Conservation (phyloP, 2,329 filamentous ascomycete species). For the Cladophialophora exuberans region DNA sequence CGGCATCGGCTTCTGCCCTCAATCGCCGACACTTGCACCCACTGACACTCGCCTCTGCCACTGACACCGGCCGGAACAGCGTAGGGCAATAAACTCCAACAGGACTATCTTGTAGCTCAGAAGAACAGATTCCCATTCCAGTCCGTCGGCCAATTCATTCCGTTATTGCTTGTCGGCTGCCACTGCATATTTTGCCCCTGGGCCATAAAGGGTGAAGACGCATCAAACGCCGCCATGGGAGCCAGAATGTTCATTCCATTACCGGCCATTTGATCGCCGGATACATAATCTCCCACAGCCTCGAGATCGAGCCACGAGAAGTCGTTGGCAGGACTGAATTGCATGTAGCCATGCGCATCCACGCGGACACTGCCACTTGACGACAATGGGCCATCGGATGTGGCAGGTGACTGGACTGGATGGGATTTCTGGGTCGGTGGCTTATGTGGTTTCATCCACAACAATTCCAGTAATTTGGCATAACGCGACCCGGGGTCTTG, state of each 20-base stretch:
- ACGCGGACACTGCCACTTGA: slow-evolving; percentile 31
- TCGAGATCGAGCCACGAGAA: slow-evolving; percentile 67
- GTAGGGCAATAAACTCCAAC: background rate
- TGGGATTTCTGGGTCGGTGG: slow-evolving; percentile 25
- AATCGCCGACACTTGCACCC: slow-evolving; percentile 18
- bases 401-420: slow-evolving; percentile 32
- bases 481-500: slow-evolving; percentile 66
- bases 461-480: slow-evolving; percentile 61
- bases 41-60: no score
- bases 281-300: slow-evolving; percentile 62
- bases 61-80: slow-evolving; percentile 17
- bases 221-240: slow-evolving; percentile 27
- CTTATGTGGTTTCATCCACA: slow-evolving; percentile 55
- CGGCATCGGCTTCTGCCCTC: slow-evolving; percentile 19
- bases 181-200: slow-evolving; percentile 34
- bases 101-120: slow-evolving; percentile 17
- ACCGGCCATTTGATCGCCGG: slow-evolving; percentile 42
- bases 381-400: slow-evolving; percentile 39
- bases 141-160: slow-evolving; percentile 44
- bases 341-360: slow-evolving; percentile 38
- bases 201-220: slow-evolving; percentile 22
- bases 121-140: slow-evolving; percentile 37
- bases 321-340: slow-evolving; percentile 55
- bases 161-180: slow-evolving; percentile 37
- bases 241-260: slow-evolving; percentile 24